Evolutionary conservation across 2,329 filamentous ascomycete genomes (phyloP).

Genomic region (Phialemonium atrogriseum): DNA sequence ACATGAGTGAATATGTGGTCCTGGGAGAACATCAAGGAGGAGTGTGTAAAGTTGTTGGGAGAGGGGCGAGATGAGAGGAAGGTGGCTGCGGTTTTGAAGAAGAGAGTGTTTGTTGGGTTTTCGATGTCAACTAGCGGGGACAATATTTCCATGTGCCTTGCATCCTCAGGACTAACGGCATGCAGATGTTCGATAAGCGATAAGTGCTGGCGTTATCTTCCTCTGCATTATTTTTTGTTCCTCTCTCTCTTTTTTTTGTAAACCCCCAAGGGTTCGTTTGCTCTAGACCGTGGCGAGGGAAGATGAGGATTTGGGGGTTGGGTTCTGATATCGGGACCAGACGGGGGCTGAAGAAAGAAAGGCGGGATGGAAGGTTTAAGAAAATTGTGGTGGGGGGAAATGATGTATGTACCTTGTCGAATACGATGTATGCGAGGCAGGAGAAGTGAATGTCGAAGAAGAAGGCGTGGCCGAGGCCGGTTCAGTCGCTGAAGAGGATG

Average conservation of each 20-base stretch:
- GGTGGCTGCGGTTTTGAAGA: too few species aligned
- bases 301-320: too few species aligned
- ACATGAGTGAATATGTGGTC: slow-evolving; percentile 63
- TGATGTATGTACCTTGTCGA: slow-evolving; percentile 9
- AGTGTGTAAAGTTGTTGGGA: slow-evolving; percentile 10
- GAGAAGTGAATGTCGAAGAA: slow-evolving; percentile 2
- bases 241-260: too few species aligned
- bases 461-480: slow-evolving; percentile 11
- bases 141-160: too few species aligned
- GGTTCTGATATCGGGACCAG: slow-evolving; percentile 2
- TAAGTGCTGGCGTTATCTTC: too few species aligned
- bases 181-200: too few species aligned
- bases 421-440: slow-evolving; percentile 2
- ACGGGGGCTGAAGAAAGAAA: slow-evolving; percentile 1
- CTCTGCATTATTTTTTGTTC: too few species aligned
- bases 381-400: neutral
- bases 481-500: slow-evolving; percentile 16
- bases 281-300: too few species aligned
- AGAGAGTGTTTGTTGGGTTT: too few species aligned
- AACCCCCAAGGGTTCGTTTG: too few species aligned
- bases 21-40: slow-evolving; percentile 16
- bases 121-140: too few species aligned
- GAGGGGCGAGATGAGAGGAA: slow-evolving; percentile 7
- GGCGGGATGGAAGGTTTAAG: slow-evolving; percentile 1
- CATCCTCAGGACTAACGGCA: too few species aligned